Evolutionary conservation across 345 rosid genomes (phyloP).

Genomic region (Camelina neglecta): DNA sequence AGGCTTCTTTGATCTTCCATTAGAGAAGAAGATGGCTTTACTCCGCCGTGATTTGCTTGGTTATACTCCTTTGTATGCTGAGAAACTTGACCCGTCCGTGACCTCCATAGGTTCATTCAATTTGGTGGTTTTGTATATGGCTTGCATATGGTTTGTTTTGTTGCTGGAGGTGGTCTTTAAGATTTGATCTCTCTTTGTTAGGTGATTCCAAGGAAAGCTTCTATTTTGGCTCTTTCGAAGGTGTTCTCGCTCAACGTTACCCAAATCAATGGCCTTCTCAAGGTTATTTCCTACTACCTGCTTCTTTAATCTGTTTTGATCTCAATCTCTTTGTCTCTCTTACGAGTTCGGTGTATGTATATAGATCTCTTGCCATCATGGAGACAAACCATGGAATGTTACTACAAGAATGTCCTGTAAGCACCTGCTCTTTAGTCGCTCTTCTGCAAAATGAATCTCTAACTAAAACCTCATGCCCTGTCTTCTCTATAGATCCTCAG

Average conservation of each 20-base stretch:
- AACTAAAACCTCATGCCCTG: neutral
- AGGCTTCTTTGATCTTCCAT: conserved; percentile 64
- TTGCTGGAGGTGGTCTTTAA: neutral
- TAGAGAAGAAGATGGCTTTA: conserved; percentile 63
- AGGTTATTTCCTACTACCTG: conserved; percentile 48
- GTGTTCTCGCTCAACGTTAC: conserved; percentile 37
- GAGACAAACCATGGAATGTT: conserved; percentile 72
- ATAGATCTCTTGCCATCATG: conserved; percentile 72
- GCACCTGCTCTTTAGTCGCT: conserved; percentile 19
- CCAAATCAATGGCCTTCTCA: conserved; percentile 81
- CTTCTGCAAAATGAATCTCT: neutral
- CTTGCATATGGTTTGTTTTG: neutral
- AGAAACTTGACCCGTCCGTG: conserved; percentile 56
- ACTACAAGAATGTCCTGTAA: conserved; percentile 60
- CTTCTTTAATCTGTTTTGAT: neutral
- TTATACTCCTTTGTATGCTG: conserved; percentile 63
- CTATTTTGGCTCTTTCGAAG: conserved; percentile 67
- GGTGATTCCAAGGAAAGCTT: conserved; percentile 89
- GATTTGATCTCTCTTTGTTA: conserved; percentile 16
- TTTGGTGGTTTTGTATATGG: neutral
- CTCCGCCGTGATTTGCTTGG: conserved; percentile 62
- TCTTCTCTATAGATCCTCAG: neutral
- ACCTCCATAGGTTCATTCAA: conserved; percentile 34
- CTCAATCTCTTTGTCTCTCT: neutral
- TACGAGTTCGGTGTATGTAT: conserved; percentile 39